Conservation (phyloP, 495 filamentous ascomycete genomes). For the Chaetomium tenue region DNA sequence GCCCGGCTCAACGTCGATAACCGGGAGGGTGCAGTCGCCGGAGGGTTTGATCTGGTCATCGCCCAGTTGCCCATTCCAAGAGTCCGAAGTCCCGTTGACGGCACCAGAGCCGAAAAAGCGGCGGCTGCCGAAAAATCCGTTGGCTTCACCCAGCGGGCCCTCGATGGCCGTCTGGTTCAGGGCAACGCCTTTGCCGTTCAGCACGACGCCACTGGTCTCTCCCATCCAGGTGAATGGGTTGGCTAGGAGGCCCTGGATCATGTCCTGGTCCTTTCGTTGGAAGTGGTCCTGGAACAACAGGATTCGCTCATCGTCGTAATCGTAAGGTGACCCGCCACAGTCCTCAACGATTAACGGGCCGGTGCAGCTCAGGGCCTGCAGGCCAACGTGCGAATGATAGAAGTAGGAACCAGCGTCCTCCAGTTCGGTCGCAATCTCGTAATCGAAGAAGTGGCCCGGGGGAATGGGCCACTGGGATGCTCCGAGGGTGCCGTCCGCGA, state of each 20-base stretch:
- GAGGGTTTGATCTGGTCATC: background rate
- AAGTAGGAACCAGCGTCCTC: slow-evolving; percentile 58
- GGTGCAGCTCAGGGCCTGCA: slow-evolving; percentile 54
- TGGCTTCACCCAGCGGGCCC: slow-evolving; percentile 34
- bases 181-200: slow-evolving; percentile 49
- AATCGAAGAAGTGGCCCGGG: slow-evolving; percentile 60
- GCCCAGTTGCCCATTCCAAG: background rate
- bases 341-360: slow-evolving; percentile 58
- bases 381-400: slow-evolving; percentile 60
- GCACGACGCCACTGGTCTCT: slow-evolving; percentile 50
- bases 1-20: slow-evolving; percentile 55
- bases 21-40: slow-evolving; percentile 44
- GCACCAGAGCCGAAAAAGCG: slow-evolving; percentile 5
- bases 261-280: slow-evolving; percentile 42
- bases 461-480: slow-evolving; percentile 60
- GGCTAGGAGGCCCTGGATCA: slow-evolving; percentile 42
- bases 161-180: slow-evolving; percentile 30
- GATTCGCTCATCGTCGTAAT: slow-evolving; percentile 57
- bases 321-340: slow-evolving; percentile 42
- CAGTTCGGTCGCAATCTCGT: slow-evolving; percentile 51
- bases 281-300: slow-evolving; percentile 55
- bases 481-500: slow-evolving; percentile 55
- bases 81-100: background rate
- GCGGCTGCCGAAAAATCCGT: slow-evolving; percentile 25
- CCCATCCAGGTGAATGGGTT: slow-evolving; percentile 47